These are phyloP conservation scores for Gaeumannomyces sp. DNA, from an alignment of 2,329 filamentous ascomycete species.

Conservation along the genomic window DNA sequence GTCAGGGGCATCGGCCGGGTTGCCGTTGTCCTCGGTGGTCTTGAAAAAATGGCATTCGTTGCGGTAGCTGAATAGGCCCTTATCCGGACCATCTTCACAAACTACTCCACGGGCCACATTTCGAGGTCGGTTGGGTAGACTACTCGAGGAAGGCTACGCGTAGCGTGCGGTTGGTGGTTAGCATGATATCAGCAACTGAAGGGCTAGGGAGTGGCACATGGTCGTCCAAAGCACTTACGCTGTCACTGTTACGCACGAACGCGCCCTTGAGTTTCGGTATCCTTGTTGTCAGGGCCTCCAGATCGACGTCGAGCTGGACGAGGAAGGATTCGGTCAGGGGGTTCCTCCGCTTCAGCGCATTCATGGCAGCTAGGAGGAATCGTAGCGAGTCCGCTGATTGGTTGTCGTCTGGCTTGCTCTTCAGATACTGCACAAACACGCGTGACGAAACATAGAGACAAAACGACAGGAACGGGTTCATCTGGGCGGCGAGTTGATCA, in stretches of 20 bases:
- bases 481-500: constrained; percentile 43
- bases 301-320: constrained; percentile 85
- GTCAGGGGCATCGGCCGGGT: constrained; percentile 32
- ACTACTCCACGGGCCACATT: constrained; percentile 13
- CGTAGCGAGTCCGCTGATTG: constrained; percentile 75
- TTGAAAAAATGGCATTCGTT: constrained; percentile 40
- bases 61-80: constrained; percentile 33
- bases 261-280: constrained; percentile 51
- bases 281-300: constrained; percentile 64
- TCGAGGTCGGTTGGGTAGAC: constrained; percentile 1
- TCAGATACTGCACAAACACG: constrained; percentile 95
- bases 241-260: constrained; percentile 47
- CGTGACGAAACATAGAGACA: constrained; percentile 93
- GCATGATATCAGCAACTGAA: constrained; percentile 14
- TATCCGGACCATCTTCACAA: constrained; percentile 19
- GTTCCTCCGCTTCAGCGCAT: constrained; percentile 79
- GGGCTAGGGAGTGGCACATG: neutral
- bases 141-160: constrained; percentile 1
- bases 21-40: constrained; percentile 32
- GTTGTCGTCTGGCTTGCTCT: constrained; percentile 80
- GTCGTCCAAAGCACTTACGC: constrained; percentile 32
- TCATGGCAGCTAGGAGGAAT: constrained; percentile 86
- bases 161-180: constrained; percentile 1
- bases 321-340: constrained; percentile 92
- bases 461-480: constrained; percentile 94